Evolutionary conservation across 176 grass and related monocot species (phyloP), one percentile per base, ranked within the genome.

Genomic region (Aegilops sharonensis): DNA sequence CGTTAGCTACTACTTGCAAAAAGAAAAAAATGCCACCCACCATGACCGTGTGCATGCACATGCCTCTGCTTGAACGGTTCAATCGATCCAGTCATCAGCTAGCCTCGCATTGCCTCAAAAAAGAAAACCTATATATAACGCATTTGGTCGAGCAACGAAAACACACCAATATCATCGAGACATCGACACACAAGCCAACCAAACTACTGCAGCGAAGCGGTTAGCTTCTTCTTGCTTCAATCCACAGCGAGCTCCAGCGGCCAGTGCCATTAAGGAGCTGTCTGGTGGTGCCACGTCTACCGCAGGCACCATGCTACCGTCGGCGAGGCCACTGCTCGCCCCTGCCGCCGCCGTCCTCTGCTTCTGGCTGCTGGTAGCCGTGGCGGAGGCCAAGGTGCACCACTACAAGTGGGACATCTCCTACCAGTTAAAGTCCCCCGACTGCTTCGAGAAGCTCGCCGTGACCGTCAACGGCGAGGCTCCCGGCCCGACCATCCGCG

Each of bases 401-500:
- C 47, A 89, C 77, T 84, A 94, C 47, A 86, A 64, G 31, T 91
- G 92, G 88, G 86, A 94, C 65, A 87, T 94, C 66, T 82, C 72
- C 5, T 94, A 92, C 74, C 78, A 78, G 13, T 66, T 78, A 31
- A 97, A 89, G 77, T 92, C 92, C 39, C 90, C 70, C 0, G 95
- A 97, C 70, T 94, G 95, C 73, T 77, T 73, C 23, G 18, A 74
- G 42, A 97, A 97, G 90, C 90, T 97, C 2, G 95, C 88, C 11
- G 78, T 97, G 72, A 88, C 95, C 10, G 83, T 97, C 68, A 97
- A 94, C 12, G 92, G 95, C 71, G 68, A 92, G 86, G 77, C 87
- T 1, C 92, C 90, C 2, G 95, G 92, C 0, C 95, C 95, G n/a
- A 94, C 86, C 3, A 92, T 94, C 87, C 59, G 40, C 24, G 92